Base-by-base conservation (phyloP, 208 protist species). In the Acanthamoeba sp. region DNA sequence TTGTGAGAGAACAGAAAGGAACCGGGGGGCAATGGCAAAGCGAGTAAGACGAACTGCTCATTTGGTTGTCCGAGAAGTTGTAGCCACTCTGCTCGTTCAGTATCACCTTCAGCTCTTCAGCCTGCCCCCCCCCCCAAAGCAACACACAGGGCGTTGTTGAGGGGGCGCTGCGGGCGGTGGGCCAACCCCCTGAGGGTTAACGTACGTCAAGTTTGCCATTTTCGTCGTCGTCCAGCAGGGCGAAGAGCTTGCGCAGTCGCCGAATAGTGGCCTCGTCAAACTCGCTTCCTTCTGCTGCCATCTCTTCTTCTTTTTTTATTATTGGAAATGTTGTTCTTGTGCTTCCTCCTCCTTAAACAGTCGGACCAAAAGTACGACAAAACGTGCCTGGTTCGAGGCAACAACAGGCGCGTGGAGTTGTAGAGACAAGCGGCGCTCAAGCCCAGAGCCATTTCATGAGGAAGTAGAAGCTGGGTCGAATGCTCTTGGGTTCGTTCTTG, bases 401-500 rank as follows among this genome's bases (percentile, higher is more conserved):
- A n/a, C n/a, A n/a, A n/a, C n/a, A n/a, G n/a, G n/a, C n/a, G n/a
- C n/a, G n/a, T n/a, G n/a, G n/a, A n/a, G n/a, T n/a, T n/a, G n/a
- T n/a, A n/a, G n/a, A n/a, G n/a, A n/a, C n/a, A n/a, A n/a, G 69
- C 27, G 36, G 27, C 27, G 14, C 12, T 82, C 38, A 82, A 52
- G 73, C 73, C 73, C 73, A 82, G 27, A 82, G 73, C 73, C 73
- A 82, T 24, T 82, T 82, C 73, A 82, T 82, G 73, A 82, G 73
- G 73, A 82, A 82, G 27, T 82, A 82, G 73, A 82, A 82, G 73
- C 73, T 82, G 36, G 73, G 73, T 4, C 73, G 73, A 32, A 82
- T 82, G 73, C 73, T 82, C 73, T 82, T 82, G 73, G 73, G 73
- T 45, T 82, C 73, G 40, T 82, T 82, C 73, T 82, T 82, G 40